phyloP scores from a whole-genome alignment of 2,329 filamentous ascomycete genomes.

The Colletotrichum orchidophilum region DNA sequence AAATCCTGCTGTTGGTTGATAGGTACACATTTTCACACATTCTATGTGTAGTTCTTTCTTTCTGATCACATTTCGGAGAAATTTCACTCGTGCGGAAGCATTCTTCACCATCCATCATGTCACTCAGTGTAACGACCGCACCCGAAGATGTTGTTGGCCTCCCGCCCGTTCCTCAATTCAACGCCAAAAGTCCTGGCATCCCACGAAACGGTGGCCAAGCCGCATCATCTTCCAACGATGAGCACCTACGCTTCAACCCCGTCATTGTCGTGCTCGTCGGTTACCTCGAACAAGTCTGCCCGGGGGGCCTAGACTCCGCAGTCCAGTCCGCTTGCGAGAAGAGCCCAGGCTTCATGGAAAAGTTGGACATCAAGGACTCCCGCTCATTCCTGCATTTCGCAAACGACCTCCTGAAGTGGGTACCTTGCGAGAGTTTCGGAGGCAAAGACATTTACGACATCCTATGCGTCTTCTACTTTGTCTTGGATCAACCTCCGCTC shows the following conservation, averaged over 20 bases:
- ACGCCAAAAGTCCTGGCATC: not conserved
- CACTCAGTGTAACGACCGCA: not conserved
- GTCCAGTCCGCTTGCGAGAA: conserved; percentile 31
- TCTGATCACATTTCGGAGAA: not conserved
- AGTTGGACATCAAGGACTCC: conserved; percentile 35
- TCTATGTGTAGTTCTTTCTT: not conserved
- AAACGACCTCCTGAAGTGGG: conserved; percentile 47
- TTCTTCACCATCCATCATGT: not conserved
- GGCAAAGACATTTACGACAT: conserved; percentile 48
- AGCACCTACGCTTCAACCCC: conserved; percentile 34
- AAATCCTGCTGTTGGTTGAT: not conserved
- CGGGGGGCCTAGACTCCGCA: conserved; percentile 29
- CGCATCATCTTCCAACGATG: not conserved
- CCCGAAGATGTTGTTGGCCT: not conserved
- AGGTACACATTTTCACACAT: not conserved
- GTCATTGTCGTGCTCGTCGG: conserved; percentile 37
- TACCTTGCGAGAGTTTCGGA: conserved; percentile 44
- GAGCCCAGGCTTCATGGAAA: conserved; percentile 37
- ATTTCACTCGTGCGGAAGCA: not conserved
- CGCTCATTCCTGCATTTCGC: conserved; percentile 38
- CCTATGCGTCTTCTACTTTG: conserved; percentile 51
- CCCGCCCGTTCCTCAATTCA: not conserved
- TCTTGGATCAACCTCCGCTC: conserved; percentile 46
- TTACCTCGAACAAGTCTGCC: conserved; percentile 18
- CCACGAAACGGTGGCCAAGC: too few relatives aligned